Evolutionary conservation across 2,329 filamentous ascomycete genomes (phyloP), one percentile per base, ranked within the genome.

Genomic region (Hysterium pulicare): DNA sequence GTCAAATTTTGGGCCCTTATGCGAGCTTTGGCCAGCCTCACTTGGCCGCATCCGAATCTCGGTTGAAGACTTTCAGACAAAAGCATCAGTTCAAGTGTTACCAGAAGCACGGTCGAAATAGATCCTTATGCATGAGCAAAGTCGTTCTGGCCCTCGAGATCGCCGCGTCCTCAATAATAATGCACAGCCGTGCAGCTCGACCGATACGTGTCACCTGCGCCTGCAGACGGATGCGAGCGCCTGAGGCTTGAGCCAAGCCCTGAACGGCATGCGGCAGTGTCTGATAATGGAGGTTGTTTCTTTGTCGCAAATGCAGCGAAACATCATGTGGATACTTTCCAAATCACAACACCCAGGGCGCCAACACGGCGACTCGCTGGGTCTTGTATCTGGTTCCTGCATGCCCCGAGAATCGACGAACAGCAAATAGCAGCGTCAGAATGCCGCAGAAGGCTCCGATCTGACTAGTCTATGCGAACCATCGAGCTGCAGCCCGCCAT

Each of bases 361-460:
- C 28, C 28, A 5, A 32, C 13, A 10, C 28, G 28, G 28, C 28
- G 28, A 13, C 21, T 34, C 32, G 32, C 32, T 34, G 13, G 32
- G 15, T 34, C n/a, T n/a, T n/a, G n/a, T n/a, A n/a, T n/a, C n/a
- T n/a, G n/a, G 32, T 34, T 34, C 32, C 32, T 34, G 32, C 32
- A 34, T 34, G 32, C n/a, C 26, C 26, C 8, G 26, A 19, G 8
- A 33, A 16, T 6, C 15, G 31, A n/a, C n/a, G n/a, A n/a, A n/a
- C n/a, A n/a, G n/a, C n/a, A n/a, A n/a, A n/a, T 33, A 16, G 31
- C 32, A 34, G 32, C 32, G 32, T 34, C 21, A 17, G 32, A 34
- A n/a, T 6, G 11, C 32, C 32, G 32, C 16, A 32, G 32, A 34
- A 34, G 32, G 32, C 32, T 19, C 21, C 17, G 32, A 34, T 15